Conservation (phyloP, 1,139 yeast species). For the Suhomyces coccinellae region DNA sequence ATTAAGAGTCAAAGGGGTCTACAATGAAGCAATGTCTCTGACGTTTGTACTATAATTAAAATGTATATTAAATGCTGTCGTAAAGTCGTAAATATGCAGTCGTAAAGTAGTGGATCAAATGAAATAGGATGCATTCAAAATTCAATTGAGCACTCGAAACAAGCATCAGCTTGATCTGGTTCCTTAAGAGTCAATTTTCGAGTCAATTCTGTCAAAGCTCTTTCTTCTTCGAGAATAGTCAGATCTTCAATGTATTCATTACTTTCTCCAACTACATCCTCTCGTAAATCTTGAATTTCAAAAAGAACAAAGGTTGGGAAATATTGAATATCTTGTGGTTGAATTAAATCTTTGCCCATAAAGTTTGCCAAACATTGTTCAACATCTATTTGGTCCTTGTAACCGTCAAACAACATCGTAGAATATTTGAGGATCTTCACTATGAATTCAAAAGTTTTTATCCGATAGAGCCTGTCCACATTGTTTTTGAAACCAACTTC, state of each 20-base stretch:
- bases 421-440: slow-evolving; percentile 12
- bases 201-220: slow-evolving; percentile 14
- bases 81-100: slow-evolving; percentile 4
- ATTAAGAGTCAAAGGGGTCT: slow-evolving; percentile 51
- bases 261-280: neutral
- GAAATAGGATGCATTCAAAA: neutral
- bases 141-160: neutral
- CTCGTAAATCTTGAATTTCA: slow-evolving; percentile 1
- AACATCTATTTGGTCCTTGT: slow-evolving; percentile 28
- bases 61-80: slow-evolving; percentile 4
- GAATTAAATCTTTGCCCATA: neutral
- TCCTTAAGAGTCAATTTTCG: slow-evolving; percentile 3
- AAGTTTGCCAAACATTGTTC: slow-evolving; percentile 9
- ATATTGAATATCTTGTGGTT: neutral
- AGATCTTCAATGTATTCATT: neutral
- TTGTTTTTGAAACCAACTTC: slow-evolving; percentile 4
- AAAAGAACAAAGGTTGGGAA: neutral
- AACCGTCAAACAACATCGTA: slow-evolving; percentile 33
- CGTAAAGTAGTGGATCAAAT: neutral
- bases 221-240: slow-evolving; percentile 2
- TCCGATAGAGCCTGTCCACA: slow-evolving; percentile 10
- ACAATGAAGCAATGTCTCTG: slow-evolving; percentile 16
- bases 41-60: slow-evolving; percentile 2
- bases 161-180: neutral
- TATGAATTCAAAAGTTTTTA: slow-evolving; percentile 9